Conservation (phyloP, 164 flowering plant species). For the Santalum album region DNA sequence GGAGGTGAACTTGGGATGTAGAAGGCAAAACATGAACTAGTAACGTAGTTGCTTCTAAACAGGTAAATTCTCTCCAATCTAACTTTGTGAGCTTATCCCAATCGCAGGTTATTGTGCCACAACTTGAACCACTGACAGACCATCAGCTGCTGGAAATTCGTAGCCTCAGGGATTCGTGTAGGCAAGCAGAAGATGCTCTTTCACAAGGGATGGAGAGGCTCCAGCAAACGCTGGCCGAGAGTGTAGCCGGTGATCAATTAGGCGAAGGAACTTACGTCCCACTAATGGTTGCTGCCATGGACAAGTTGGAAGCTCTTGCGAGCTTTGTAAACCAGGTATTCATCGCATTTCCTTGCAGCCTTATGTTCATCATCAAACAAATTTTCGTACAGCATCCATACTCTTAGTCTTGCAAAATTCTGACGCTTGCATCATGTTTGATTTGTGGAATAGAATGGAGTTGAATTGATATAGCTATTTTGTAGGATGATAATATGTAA, state of each 20-base stretch:
- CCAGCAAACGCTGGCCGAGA: conserved; percentile 50
- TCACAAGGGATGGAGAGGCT: conserved; percentile 92
- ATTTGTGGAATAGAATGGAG: no score
- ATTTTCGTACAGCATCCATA: no score
- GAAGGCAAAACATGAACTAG: no score
- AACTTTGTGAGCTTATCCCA: conserved; percentile 5
- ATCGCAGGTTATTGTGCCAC: conserved; percentile 66
- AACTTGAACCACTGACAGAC: conserved; percentile 62
- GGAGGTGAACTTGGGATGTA: no score
- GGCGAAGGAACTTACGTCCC: conserved; percentile 53
- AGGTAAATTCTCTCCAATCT: no score
- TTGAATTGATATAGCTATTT: no score
- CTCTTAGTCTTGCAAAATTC: no score
- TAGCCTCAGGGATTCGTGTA: conserved; percentile 68
- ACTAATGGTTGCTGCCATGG: conserved; percentile 54
- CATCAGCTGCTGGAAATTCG: conserved; percentile 42
- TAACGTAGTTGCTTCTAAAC: no score
- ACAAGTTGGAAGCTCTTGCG: conserved; percentile 60
- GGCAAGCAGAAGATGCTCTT: conserved; percentile 96
- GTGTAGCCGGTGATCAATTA: conserved; percentile 44
- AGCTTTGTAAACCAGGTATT: conserved; percentile 72
- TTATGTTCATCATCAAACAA: no score
- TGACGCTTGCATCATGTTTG: no score
- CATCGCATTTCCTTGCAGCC: no score
- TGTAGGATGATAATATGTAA: no score